Percentiles rank a stretch among this genome's conserved stretches.
These are phyloP conservation scores for Fraxinus dipetala DNA, from an alignment of 305 asterid species.

Conservation along the genomic window DNA sequence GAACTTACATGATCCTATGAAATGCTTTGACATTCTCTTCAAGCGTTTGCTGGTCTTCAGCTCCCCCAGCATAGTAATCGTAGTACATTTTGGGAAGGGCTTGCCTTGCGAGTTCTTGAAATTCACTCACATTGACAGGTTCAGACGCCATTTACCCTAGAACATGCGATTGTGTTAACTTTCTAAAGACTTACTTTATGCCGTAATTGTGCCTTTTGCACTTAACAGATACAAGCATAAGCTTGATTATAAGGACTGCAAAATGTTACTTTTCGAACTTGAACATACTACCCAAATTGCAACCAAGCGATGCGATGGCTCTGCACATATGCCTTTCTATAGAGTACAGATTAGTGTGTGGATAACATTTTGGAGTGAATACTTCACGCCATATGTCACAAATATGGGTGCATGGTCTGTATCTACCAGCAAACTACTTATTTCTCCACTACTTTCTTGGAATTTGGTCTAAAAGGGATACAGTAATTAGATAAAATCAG, in stretches of 20 bases:
- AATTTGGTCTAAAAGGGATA: background rate
- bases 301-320: background rate
- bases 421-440: background rate
- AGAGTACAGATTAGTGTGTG: background rate
- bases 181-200: background rate
- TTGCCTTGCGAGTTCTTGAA: conserved; percentile 53
- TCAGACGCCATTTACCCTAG: conserved; percentile 45
- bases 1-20: conserved; percentile 44
- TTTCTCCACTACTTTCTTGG: background rate
- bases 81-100: conserved; percentile 69
- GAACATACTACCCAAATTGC: background rate
- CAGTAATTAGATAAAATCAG: background rate
- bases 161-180: background rate
- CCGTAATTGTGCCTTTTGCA: background rate
- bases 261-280: background rate
- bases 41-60: conserved; percentile 66
- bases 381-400: background rate
- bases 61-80: conserved; percentile 61
- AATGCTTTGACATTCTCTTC: conserved; percentile 54
- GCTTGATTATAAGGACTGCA: background rate
- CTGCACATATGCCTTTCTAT: background rate
- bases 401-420: background rate
- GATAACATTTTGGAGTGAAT: background rate
- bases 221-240: background rate
- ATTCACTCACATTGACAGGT: conserved; percentile 45